These are phyloP conservation scores for Aspergillus sclerotiicarbonarius DNA, from an alignment of 495 filamentous ascomycete genomes.

Conservation along the genomic window DNA sequence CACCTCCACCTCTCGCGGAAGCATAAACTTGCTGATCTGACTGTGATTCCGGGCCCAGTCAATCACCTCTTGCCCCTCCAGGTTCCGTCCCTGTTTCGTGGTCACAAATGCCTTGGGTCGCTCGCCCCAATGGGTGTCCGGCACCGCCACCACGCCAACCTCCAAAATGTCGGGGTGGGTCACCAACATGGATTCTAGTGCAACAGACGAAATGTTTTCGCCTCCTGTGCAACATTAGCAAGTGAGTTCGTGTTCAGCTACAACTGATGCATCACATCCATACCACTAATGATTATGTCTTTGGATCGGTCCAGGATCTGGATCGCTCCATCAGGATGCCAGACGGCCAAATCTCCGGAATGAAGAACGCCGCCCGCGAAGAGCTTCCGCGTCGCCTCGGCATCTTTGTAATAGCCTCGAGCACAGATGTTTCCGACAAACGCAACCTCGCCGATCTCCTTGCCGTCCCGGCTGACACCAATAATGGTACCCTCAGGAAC, in stretches of 20 bases:
- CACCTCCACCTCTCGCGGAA: slow-evolving; percentile 89
- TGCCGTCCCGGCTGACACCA: slow-evolving; percentile 77
- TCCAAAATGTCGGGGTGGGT: slow-evolving; percentile 88
- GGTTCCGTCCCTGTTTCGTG: slow-evolving; percentile 57
- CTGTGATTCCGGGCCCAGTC: slow-evolving; percentile 78
- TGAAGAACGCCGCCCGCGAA: slow-evolving; percentile 86
- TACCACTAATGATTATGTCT: slow-evolving; percentile 97
- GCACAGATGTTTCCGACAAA: slow-evolving; percentile 90
- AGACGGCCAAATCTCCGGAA: slow-evolving; percentile 88
- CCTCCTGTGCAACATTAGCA: slow-evolving; percentile 57
- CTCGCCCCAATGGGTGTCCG: slow-evolving; percentile 92
- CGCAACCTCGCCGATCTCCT: slow-evolving; percentile 91
- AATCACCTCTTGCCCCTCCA: slow-evolving; percentile 73
- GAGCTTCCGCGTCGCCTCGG: slow-evolving; percentile 80
- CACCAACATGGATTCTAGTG: slow-evolving; percentile 88
- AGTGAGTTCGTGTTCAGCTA: not conserved
- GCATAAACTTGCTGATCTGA: slow-evolving; percentile 89
- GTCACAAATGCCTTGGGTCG: slow-evolving; percentile 92
- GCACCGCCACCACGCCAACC: slow-evolving; percentile 84
- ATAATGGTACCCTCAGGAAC: slow-evolving; percentile 62
- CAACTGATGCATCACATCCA: slow-evolving; percentile 11
- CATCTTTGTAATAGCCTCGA: slow-evolving; percentile 88
- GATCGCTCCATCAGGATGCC: slow-evolving; percentile 82
- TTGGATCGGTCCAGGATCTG: slow-evolving; percentile 94
- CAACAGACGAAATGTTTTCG: slow-evolving; percentile 94